These are phyloP conservation scores for Phytophthora tubulina DNA, from an alignment of 352 stramenopile species.

Conservation along the genomic window DNA sequence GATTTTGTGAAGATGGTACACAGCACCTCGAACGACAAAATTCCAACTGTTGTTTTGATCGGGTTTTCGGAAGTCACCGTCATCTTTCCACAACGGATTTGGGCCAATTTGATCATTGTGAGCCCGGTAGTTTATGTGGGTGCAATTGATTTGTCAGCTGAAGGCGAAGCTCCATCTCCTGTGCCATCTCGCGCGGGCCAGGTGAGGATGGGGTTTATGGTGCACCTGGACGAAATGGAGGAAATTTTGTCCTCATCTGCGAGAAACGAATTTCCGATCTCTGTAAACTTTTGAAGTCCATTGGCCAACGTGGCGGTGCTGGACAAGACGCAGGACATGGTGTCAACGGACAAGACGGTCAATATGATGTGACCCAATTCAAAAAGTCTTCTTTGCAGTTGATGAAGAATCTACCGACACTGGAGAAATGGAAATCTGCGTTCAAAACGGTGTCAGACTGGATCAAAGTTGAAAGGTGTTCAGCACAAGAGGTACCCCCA, in stretches of 20 bases:
- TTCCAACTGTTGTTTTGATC: constrained; percentile 10
- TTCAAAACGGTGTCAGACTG: not conserved
- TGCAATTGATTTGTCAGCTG: not conserved
- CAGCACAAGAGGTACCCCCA: not conserved
- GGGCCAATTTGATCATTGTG: constrained; percentile 13
- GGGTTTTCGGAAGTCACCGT: not conserved
- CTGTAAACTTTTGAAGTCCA: not conserved
- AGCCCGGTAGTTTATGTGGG: not conserved
- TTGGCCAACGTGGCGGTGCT: constrained; percentile 9
- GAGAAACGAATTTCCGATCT: not conserved
- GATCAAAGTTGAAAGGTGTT: not conserved
- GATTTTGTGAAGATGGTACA: not conserved
- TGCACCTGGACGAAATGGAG: not conserved
- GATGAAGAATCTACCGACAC: too few relatives aligned
- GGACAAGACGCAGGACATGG: constrained; percentile 9
- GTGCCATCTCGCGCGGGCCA: constrained; percentile 1
- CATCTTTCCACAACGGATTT: not conserved
- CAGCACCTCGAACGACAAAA: not conserved
- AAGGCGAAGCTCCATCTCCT: not conserved
- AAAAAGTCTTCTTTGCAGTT: not conserved
- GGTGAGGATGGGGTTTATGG: constrained; percentile 9
- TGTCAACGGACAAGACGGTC: not conserved
- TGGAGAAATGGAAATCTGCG: not conserved
- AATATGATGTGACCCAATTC: not conserved
- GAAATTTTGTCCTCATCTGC: not conserved